Evolutionary conservation across 495 filamentous ascomycete species (phyloP).

Genomic region (Trichocladium uniseriatum): DNA sequence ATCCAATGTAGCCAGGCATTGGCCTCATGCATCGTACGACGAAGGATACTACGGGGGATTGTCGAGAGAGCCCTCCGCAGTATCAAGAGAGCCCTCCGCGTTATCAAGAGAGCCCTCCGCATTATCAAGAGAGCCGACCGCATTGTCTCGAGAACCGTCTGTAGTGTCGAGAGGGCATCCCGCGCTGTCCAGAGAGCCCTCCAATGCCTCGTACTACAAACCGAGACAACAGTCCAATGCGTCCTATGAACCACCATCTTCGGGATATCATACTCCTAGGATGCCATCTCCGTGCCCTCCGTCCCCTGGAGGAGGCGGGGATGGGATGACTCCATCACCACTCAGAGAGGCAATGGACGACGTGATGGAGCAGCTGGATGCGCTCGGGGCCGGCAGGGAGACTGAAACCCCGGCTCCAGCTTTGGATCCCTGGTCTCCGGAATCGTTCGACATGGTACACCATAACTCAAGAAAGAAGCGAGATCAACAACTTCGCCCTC

Average conservation of each 20-base stretch:
- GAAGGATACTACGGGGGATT: constrained; percentile 20
- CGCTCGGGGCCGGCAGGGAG: constrained; percentile 61
- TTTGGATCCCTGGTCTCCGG: constrained; percentile 82
- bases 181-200: constrained; percentile 13
- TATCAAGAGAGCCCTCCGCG: constrained; percentile 17
- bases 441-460: constrained; percentile 64
- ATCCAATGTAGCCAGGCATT: constrained; percentile 12
- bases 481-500: constrained; percentile 42
- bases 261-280: constrained; percentile 44
- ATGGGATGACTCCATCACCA: constrained; percentile 78
- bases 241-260: constrained; percentile 26
- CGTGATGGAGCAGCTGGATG: constrained; percentile 91
- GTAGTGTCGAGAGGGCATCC: no score
- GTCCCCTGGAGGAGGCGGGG: constrained; percentile 48
- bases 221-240: constrained; percentile 16
- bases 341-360: constrained; percentile 93
- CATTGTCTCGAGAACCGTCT: no score
- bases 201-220: constrained; percentile 20
- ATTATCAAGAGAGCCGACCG: no score
- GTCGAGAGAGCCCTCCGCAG: constrained; percentile 15
- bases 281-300: constrained; percentile 48
- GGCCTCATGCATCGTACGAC: constrained; percentile 28
- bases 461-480: constrained; percentile 31
- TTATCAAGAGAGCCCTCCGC: constrained; percentile 18
- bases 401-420: constrained; percentile 44